Evolutionary conservation across 2,329 filamentous ascomycete genomes (phyloP), one percentile per base, ranked within the genome.

Genomic region (Colletotrichum destructivum): DNA sequence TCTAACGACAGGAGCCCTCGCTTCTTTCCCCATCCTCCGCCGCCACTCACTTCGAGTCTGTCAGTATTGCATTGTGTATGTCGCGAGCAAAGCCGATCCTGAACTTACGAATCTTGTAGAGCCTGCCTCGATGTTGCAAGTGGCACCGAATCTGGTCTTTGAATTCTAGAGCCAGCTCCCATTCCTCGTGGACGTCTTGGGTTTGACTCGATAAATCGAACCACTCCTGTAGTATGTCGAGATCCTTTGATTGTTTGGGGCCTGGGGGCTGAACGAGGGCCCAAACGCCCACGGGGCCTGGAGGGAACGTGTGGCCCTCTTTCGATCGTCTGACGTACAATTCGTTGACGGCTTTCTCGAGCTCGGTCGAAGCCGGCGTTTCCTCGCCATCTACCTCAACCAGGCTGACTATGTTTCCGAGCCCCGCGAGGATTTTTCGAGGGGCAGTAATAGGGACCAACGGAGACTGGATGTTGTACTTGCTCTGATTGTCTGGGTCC

Each of bases 21-120:
- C 79, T 96, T 96, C 67, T 88, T 85, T 18, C 94, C 94, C 94
- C 94, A 97, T 23, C 94, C 94, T 52, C 94, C 94, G 56, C 94
- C 94, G 5, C 94, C 94, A 76, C 93, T 95, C 74, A 95, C 89
- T 87, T 84, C 81, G 64, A 42, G 40, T 54, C 16, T 57, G 74
- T 56, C 62, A 62, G 65, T 74, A 68, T 42, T 18, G n/a, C 4
- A 55, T 15, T 7, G 35, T 12, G 26, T 21, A 54, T 26, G 49
- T 21, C 21, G 31, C 31, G n/a, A 54, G 12, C 23, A 57, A 13
- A 42, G 12, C n/a, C 21, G 44, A 12, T 8, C 35, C 38, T n/a
- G n/a, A 16, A 81, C 84, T 76, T 78, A 87, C 85, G 76, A 13
- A 88, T 83, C 69, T 81, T 82, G 66, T 86, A 83, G 12, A 87